Evolutionary conservation across 495 filamentous ascomycete species (phyloP).

Genomic region (Amphirosellinia nigrospora): DNA sequence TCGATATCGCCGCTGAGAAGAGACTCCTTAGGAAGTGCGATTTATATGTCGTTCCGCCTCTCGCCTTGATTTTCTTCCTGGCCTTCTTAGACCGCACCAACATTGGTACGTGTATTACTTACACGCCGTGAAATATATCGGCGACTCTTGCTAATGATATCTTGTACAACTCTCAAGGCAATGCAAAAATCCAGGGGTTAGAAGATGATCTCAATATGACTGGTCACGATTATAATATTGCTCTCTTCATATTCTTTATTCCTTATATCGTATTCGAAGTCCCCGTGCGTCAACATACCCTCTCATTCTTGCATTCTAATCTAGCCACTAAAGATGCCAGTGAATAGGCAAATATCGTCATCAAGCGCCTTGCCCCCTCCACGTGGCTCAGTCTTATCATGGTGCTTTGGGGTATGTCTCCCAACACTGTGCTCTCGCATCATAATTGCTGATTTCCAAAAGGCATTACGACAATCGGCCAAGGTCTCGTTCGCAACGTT

Average conservation of each 20-base stretch:
- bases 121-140: constrained; percentile 49
- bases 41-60: constrained; percentile 54
- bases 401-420: constrained; percentile 57
- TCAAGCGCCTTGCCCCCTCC: constrained; percentile 68
- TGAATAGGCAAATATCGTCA: constrained; percentile 61
- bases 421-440: background rate
- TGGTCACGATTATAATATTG: constrained; percentile 65
- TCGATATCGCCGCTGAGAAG: constrained; percentile 42
- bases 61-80: constrained; percentile 32
- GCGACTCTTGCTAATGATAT: background rate
- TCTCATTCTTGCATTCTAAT: constrained; percentile 70
- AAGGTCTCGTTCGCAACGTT: constrained; percentile 62
- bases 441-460: background rate
- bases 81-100: constrained; percentile 66
- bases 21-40: constrained; percentile 55
- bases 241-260: constrained; percentile 76
- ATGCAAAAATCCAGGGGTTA: constrained; percentile 67
- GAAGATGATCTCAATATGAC: constrained; percentile 56
- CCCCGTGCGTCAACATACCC: constrained; percentile 37
- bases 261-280: constrained; percentile 55
- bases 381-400: constrained; percentile 65
- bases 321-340: constrained; percentile 42
- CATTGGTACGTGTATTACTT: constrained; percentile 78
- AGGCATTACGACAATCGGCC: constrained; percentile 56
- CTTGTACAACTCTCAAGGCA: constrained; percentile 45